Percentiles rank a stretch among this genome's conserved stretches.
Conservation (phyloP, 768 basidiomycete species). For the Tricholoma bakamatsutake region DNA sequence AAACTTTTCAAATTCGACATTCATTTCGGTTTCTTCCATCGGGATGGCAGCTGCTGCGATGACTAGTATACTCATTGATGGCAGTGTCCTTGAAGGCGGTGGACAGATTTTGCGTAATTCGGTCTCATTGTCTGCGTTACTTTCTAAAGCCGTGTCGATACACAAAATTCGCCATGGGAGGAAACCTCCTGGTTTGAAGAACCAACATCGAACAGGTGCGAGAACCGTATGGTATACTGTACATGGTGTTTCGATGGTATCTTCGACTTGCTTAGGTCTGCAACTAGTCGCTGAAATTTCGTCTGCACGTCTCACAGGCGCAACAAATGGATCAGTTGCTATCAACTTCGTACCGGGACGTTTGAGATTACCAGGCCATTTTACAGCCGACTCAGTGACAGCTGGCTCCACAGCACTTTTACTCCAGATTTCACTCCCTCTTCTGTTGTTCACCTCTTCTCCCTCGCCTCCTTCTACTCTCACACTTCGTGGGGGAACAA, state of each 20-base stretch:
- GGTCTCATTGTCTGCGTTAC: conserved; percentile 57
- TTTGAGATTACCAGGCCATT: conserved; percentile 35
- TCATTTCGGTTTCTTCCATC: not conserved
- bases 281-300: conserved; percentile 60
- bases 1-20: not conserved
- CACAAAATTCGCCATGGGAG: conserved; percentile 56
- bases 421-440: conserved; percentile 65
- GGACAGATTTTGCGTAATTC: conserved; percentile 73
- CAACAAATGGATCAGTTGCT: conserved; percentile 42
- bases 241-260: not conserved
- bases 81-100: conserved; percentile 53
- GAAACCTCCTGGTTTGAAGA: conserved; percentile 58
- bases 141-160: conserved; percentile 54
- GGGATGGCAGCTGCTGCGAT: conserved; percentile 16
- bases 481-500: conserved; percentile 64
- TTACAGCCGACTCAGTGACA: conserved; percentile 43
- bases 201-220: conserved; percentile 66
- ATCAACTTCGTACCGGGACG: conserved; percentile 53
- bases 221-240: conserved; percentile 5
- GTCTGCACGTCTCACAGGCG: conserved; percentile 48
- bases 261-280: conserved; percentile 38
- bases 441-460: conserved; percentile 50
- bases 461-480: conserved; percentile 36
- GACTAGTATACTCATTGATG: conserved; percentile 31
- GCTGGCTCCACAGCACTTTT: conserved; percentile 70